These are phyloP conservation scores for Chrysanthemum seticuspe DNA, from an alignment of 129 eudicot species.

Conservation along the genomic window DNA sequence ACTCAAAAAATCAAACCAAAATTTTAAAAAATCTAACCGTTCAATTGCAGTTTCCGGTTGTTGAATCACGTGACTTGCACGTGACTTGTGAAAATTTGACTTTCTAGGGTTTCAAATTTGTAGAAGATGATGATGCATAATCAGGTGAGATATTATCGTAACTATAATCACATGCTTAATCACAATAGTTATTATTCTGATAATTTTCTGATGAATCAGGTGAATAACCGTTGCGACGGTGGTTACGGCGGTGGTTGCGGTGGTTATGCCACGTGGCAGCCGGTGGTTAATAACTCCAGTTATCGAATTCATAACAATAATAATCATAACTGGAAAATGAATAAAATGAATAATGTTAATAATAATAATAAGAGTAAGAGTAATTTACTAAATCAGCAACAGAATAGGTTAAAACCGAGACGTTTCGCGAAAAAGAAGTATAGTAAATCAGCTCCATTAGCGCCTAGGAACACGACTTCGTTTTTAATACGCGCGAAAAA, in stretches of 20 bases:
- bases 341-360: conserved; percentile 36
- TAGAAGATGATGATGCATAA: conserved; percentile 24
- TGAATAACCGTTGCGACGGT: conserved; percentile 19
- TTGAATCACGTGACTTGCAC: too few species aligned
- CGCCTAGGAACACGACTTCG: conserved; percentile 85
- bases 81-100: too few species aligned
- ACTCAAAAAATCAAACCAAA: too few species aligned
- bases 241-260: conserved; percentile 41
- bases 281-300: too few species aligned
- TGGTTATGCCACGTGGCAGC: conserved; percentile 19
- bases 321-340: conserved; percentile 65
- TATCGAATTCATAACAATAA: not conserved
- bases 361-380: conserved; percentile 21
- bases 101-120: too few species aligned
- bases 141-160: too few species aligned
- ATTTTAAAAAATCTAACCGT: too few species aligned
- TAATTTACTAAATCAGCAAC: conserved; percentile 52
- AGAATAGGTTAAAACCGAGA: conserved; percentile 66
- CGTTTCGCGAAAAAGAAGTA: conserved; percentile 56
- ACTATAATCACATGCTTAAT: too few species aligned
- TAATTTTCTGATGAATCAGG: not conserved
- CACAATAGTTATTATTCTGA: too few species aligned
- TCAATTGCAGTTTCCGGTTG: not conserved
- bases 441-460: conserved; percentile 61
- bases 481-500: conserved; percentile 78